Percentiles rank a stretch among this genome's conserved stretches.
Conservation (phyloP, 78 protist species). For the Speleostelium caveatum region DNA sequence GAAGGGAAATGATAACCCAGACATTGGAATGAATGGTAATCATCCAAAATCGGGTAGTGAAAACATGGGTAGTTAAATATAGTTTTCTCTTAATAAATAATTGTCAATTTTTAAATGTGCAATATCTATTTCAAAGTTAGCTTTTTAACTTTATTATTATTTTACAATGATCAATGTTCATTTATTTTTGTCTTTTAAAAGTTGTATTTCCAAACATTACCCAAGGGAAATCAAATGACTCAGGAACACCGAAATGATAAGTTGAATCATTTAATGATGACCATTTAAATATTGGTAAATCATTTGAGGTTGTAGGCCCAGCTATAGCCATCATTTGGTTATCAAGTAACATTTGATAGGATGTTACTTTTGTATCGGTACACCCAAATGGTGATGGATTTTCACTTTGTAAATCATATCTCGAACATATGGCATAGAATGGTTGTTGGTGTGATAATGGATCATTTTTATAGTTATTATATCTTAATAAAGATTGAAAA, state of each 20-base stretch:
- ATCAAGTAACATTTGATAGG: background rate
- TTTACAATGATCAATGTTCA: background rate
- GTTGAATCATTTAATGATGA: background rate
- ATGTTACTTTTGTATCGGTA: slow-evolving; percentile 47
- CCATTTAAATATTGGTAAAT: slow-evolving; percentile 51
- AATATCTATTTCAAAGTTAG: too few relatives aligned
- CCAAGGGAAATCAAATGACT: slow-evolving; percentile 39
- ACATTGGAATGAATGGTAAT: too few relatives aligned
- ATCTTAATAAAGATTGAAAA: slow-evolving; percentile 73
- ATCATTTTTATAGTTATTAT: slow-evolving; percentile 85
- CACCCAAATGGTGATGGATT: slow-evolving; percentile 28
- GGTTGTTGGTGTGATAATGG: slow-evolving; percentile 79
- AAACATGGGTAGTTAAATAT: too few relatives aligned
- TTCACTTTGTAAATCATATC: slow-evolving; percentile 70
- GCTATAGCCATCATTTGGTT: slow-evolving; percentile 5
- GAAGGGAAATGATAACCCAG: too few relatives aligned
- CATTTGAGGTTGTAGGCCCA: slow-evolving; percentile 58
- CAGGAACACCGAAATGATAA: slow-evolving; percentile 40
- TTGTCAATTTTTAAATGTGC: too few relatives aligned
- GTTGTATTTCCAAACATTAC: slow-evolving; percentile 1
- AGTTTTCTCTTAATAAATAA: too few relatives aligned
- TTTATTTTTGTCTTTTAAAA: background rate
- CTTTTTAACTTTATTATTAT: too few relatives aligned
- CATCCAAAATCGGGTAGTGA: too few relatives aligned
- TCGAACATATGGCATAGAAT: slow-evolving; percentile 50